Conservation (phyloP, 768 basidiomycete genomes). For the Mycena indigotica region DNA sequence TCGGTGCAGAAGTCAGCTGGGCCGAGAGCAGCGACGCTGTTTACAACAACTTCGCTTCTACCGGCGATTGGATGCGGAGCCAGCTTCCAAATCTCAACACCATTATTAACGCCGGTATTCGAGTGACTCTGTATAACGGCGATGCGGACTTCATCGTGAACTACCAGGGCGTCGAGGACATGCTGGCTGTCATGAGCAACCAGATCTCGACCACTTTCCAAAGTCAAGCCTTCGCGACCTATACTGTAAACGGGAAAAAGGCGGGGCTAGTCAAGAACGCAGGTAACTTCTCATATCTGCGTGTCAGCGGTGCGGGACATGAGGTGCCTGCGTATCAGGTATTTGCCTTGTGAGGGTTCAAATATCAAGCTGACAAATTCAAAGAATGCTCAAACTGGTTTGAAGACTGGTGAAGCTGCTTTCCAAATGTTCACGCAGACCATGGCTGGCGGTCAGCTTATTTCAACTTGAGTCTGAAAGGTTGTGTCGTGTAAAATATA, state of each 20-base stretch:
- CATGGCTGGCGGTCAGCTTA: constrained; percentile 26
- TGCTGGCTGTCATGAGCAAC: constrained; percentile 47
- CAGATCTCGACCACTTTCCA: constrained; percentile 45
- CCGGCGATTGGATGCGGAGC: constrained; percentile 38
- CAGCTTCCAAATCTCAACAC: constrained; percentile 48
- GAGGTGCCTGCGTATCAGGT: constrained; percentile 52
- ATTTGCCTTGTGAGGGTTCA: constrained; percentile 3
- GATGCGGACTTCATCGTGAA: constrained; percentile 62
- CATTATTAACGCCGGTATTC: constrained; percentile 60
- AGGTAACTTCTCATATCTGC: constrained; percentile 56
- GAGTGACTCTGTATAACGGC: constrained; percentile 50
- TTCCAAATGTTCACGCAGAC: constrained; percentile 48
- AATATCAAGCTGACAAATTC: not conserved
- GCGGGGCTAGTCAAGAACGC: constrained; percentile 62
- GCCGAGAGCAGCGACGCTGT: constrained; percentile 42
- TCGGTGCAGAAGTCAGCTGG: constrained; percentile 52
- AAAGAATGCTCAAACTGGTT: constrained; percentile 31
- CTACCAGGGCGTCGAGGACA: constrained; percentile 39
- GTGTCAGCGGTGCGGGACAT: constrained; percentile 51
- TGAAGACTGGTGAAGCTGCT: constrained; percentile 45
- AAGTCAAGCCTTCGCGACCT: constrained; percentile 46
- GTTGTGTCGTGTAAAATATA: not conserved
- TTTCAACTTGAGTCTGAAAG: not conserved
- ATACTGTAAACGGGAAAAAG: constrained; percentile 50
- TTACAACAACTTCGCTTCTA: constrained; percentile 51